Base-by-base conservation (phyloP, 306 rosid genomes). In the Sicyos baderoa region DNA sequence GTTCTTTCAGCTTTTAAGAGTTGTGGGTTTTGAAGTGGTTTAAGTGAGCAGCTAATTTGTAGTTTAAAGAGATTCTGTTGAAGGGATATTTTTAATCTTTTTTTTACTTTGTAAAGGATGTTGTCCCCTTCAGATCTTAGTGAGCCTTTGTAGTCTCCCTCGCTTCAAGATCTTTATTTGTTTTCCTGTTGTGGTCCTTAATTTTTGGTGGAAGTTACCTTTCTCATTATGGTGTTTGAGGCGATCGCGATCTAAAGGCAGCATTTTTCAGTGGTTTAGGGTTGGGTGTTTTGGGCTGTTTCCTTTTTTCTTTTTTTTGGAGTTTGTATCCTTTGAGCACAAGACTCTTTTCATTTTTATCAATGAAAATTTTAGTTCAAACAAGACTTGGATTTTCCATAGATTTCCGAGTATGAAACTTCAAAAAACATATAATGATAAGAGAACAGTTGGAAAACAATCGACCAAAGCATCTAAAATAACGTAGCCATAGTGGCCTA, bases 401-500 rank as follows among this genome's bases (percentile, higher is more conserved):
- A 19, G 25, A 9, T 7, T 32, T 29, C 67, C 3, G 12, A 57
- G 7, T 16, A 32, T 3, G 15, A 29, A 59, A 58, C 44, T 58
- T 27, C 10, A 29, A 58, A 32, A 32, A 4, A 11, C 45, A 59
- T 59, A 51, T 9, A 29, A 7, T 29, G 3, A n/a, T 29, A 9
- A 7, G 4, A 59, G 47, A 59, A 16, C 65, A 16, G 65, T 6
- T 13, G 13, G 12, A 59, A 59, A 61, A 9, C 5, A 61, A n/a
- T 61, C 14, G 8, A n/a, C 23, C 68, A n/a, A 61, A n/a, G 25
- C 25, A 61, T 60, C 47, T 40, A 60, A 60, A 29, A 60, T 60
- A 16, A 32, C 4, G 45, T 16, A 35, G 66, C 7, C 66, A 32
- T 60, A 29, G 2, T 29, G 35, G 35, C 35, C 35, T 29, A 29